These are phyloP conservation scores for Stemphylium beticola DNA, from an alignment of 2,329 filamentous ascomycete genomes.

Conservation along the genomic window DNA sequence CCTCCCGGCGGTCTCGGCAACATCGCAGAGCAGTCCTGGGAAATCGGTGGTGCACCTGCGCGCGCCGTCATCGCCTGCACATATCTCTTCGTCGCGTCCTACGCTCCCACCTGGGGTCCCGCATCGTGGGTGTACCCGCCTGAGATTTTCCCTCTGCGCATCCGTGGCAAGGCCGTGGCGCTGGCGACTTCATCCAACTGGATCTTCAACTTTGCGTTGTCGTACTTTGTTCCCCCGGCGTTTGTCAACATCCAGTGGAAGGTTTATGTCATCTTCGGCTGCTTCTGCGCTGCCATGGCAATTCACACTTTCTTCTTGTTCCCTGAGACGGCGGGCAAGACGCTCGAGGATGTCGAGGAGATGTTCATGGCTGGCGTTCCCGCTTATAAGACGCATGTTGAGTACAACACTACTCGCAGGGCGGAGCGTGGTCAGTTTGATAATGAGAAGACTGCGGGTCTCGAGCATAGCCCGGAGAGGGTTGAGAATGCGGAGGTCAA, in stretches of 20 bases:
- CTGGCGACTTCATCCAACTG: conserved; percentile 67
- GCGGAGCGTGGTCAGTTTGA: conserved; percentile 36
- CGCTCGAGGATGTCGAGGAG: conserved; percentile 77
- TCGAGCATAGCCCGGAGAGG: conserved; percentile 28
- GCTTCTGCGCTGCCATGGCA: conserved; percentile 72
- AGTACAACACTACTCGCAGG: conserved; percentile 28
- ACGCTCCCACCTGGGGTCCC: conserved; percentile 69
- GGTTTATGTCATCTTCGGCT: conserved; percentile 77
- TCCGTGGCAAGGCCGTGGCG: conserved; percentile 69
- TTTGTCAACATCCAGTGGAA: conserved; percentile 65
- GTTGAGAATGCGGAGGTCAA: conserved; percentile 27
- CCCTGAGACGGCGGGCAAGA: conserved; percentile 74
- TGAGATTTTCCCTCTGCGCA: conserved; percentile 66
- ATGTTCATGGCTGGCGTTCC: conserved; percentile 67
- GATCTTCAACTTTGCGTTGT: conserved; percentile 64
- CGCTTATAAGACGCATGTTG: conserved; percentile 61
- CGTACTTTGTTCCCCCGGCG: conserved; percentile 62
- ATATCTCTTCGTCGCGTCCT: conserved; percentile 75
- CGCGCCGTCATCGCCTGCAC: conserved; percentile 69
- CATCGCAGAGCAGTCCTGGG: conserved; percentile 51
- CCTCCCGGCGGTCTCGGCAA: conserved; percentile 49
- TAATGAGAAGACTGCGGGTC: conserved; percentile 26
- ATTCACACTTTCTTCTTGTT: conserved; percentile 71
- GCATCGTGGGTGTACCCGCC: conserved; percentile 65
- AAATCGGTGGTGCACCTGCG: conserved; percentile 49